phyloP scores from a whole-genome alignment of 2,329 filamentous ascomycete species.

The Fusarium sp. region DNA sequence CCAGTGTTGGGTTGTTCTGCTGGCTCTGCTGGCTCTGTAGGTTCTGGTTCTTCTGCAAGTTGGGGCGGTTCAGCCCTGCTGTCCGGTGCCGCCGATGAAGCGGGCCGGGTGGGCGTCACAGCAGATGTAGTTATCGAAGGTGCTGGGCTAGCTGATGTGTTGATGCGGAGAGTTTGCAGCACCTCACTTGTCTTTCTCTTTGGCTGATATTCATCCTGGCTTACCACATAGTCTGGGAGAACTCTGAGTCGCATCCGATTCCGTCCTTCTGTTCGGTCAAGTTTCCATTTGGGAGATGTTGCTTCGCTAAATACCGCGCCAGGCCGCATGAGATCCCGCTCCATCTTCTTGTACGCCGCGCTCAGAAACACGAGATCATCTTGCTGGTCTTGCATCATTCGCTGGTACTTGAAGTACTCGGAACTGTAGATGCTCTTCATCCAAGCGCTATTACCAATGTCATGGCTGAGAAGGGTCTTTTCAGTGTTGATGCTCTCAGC shows the following conservation, averaged over 20 bases:
- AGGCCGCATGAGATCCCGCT: slow-evolving; percentile 78
- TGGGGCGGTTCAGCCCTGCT: slow-evolving; percentile 29
- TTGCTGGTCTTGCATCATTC: slow-evolving; percentile 89
- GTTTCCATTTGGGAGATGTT: slow-evolving; percentile 78
- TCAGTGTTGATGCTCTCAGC: slow-evolving; percentile 73
- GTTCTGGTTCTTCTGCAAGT: slow-evolving; percentile 41
- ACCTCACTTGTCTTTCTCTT: slow-evolving; percentile 72
- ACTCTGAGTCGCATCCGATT: slow-evolving; percentile 94
- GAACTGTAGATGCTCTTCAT: slow-evolving; percentile 94
- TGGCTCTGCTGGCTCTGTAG: slow-evolving; percentile 27
- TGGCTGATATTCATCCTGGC: slow-evolving; percentile 80
- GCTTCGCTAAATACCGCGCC: slow-evolving; percentile 80
- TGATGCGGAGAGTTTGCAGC: slow-evolving; percentile 50
- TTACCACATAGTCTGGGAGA: slow-evolving; percentile 76
- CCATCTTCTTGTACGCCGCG: slow-evolving; percentile 79
- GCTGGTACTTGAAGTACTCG: slow-evolving; percentile 90
- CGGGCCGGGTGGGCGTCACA: slow-evolving; percentile 27
- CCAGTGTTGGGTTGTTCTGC: slow-evolving; percentile 34
- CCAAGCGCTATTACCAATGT: slow-evolving; percentile 88
- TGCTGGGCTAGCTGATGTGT: slow-evolving; percentile 39
- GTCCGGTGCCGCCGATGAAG: slow-evolving; percentile 36
- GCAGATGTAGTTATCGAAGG: slow-evolving; percentile 32
- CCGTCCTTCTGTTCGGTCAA: slow-evolving; percentile 93
- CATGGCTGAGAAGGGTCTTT: slow-evolving; percentile 80
- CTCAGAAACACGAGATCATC: slow-evolving; percentile 84